These are phyloP conservation scores for Talaromyces amestolkiae DNA, from an alignment of 2,329 filamentous ascomycete genomes.

Conservation along the genomic window DNA sequence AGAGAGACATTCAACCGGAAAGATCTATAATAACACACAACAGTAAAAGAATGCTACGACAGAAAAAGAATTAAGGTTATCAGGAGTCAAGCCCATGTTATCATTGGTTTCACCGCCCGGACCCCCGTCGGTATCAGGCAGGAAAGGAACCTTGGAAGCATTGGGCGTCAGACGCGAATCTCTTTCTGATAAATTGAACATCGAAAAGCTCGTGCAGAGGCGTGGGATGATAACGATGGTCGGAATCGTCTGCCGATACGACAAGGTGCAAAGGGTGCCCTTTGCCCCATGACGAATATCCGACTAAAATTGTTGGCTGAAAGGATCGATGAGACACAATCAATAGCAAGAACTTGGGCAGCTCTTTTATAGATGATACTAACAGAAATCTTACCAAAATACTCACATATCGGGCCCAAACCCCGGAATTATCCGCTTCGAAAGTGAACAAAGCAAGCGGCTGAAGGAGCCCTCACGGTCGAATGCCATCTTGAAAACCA, in stretches of 20 bases:
- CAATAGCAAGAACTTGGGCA: not conserved
- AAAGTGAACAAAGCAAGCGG: not conserved
- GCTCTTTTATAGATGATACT: not conserved
- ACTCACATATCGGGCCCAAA: not conserved
- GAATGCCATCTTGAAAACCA: not conserved
- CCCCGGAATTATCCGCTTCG: not conserved
- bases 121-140: not conserved
- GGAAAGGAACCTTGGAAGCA: not conserved
- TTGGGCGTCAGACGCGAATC: not conserved
- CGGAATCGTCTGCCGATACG: not conserved
- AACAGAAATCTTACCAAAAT: not conserved
- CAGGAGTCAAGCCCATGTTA: not conserved
- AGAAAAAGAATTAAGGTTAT: slow-evolving; percentile 2
- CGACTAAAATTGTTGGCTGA: not conserved
- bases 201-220: not conserved
- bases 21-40: not conserved
- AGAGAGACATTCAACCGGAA: not conserved
- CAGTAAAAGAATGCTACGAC: not conserved
- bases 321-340: too few species aligned
- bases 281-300: not conserved
- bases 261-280: not conserved
- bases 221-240: not conserved
- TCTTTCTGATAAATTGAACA: not conserved
- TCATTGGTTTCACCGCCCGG: slow-evolving; percentile 4
- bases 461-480: not conserved